Base-by-base conservation (phyloP, 345 rosid species). In the Euphorbia pulcherrima region DNA sequence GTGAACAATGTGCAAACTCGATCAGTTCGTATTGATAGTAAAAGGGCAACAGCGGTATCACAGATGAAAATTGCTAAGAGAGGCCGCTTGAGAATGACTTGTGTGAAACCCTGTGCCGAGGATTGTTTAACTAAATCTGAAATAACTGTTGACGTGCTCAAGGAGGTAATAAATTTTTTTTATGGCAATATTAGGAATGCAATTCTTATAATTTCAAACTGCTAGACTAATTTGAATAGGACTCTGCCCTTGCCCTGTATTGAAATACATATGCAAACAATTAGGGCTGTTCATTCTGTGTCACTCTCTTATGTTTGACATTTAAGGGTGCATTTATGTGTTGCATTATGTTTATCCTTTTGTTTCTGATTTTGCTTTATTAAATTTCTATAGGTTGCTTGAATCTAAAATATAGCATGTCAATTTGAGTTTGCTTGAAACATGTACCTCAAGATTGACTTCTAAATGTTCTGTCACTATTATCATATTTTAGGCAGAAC, bases 101-200 rank as follows among this genome's bases (percentile, higher is more conserved):
- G 84, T 71, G 74, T 74, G 28, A 89, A 80, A 75, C 82, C 97
- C 26, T 86, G 93, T 69, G 96, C 97, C 1, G 98, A 90, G 80
- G 97, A 90, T 84, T 86, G 92, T 20, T 76, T 93, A 27, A 77
- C 84, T 6, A 85, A 86, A 77, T 87, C 92, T 39, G 98, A 90
- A 68, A 85, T 93, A 80, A 90, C 86, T 41, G 78, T 84, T 52
- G 97, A 90, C 72, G 96, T 88, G 68, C 79, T 93, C 72, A 93
- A 84, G 85, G 94, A 90, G 97, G 98, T 90, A 88, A 72, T 2
- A 10, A 47, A 35, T 58, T 74, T 61, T 58, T 70, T 51, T 23
- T 66, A 13, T 44, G 11, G 20, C 48, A 18, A 46, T 59, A 33
- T 57, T 30, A 62, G 37, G 50, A 47, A 29, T 28, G 55, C 16